Evolutionary conservation across 2,329 filamentous ascomycete genomes (phyloP).

Genomic region (Penicillium corylophilum): DNA sequence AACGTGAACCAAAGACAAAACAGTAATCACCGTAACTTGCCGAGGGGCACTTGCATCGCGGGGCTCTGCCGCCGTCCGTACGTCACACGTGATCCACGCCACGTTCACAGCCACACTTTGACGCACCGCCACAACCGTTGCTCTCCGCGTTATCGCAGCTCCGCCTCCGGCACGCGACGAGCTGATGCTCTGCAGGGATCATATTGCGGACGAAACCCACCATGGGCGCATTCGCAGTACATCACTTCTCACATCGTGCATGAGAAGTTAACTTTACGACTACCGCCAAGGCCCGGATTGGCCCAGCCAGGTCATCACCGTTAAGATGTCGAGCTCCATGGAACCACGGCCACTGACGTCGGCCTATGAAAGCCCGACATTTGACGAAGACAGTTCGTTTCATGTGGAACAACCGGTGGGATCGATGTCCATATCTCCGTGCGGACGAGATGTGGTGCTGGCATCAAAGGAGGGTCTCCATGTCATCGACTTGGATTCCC

Average conservation of each 20-base stretch:
- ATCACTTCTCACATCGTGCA: not conserved
- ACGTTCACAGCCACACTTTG: slow-evolving; percentile 4
- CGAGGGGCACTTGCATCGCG: slow-evolving; percentile 28
- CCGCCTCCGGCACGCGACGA: slow-evolving; percentile 10
- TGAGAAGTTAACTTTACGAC: slow-evolving; percentile 1
- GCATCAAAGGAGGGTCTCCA: slow-evolving; percentile 87
- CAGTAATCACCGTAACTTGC: slow-evolving; percentile 22
- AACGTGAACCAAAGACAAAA: not conserved
- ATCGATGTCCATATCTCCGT: slow-evolving; percentile 89
- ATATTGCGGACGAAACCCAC: not conserved
- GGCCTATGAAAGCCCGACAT: slow-evolving; percentile 82
- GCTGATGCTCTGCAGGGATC: not conserved
- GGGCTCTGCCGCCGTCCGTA: slow-evolving; percentile 23
- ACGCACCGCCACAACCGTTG: slow-evolving; percentile 19
- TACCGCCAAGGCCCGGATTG: slow-evolving; percentile 9
- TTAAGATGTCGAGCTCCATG: slow-evolving; percentile 36
- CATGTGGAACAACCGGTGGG: slow-evolving; percentile 77
- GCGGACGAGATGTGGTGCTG: slow-evolving; percentile 83
- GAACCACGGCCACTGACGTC: slow-evolving; percentile 44
- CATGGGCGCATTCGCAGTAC: slow-evolving; percentile 1
- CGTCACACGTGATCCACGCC: slow-evolving; percentile 4
- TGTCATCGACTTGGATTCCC: slow-evolving; percentile 88
- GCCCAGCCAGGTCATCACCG: slow-evolving; percentile 8
- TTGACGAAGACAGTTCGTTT: slow-evolving; percentile 80
- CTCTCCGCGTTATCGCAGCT: slow-evolving; percentile 21